phyloP scores from a whole-genome alignment of 2,329 filamentous ascomycete genomes.

The Sodiomyces alkalinus region DNA sequence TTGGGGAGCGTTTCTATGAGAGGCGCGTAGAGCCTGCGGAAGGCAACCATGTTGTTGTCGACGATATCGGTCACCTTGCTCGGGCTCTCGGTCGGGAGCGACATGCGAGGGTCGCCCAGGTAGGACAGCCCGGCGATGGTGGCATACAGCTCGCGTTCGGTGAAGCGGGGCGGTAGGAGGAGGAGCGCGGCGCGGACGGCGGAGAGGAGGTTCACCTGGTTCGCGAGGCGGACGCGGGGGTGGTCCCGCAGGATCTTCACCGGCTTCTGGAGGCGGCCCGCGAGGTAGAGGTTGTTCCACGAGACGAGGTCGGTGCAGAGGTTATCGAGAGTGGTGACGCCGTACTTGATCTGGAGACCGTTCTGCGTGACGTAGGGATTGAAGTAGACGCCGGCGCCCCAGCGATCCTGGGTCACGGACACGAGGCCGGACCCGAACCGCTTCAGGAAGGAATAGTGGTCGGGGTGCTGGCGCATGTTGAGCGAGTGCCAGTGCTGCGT shows the following conservation, averaged over 20 bases:
- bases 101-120: conserved; percentile 92
- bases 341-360: conserved; percentile 93
- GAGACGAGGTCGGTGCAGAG: conserved; percentile 72
- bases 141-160: conserved; percentile 73
- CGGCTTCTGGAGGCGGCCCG: conserved; percentile 88
- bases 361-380: conserved; percentile 92
- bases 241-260: conserved; percentile 96
- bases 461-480: conserved; percentile 73
- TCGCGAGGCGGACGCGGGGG: conserved; percentile 78
- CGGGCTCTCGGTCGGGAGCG: conserved; percentile 75
- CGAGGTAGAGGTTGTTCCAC: conserved; percentile 94
- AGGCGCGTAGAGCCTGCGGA: conserved; percentile 79
- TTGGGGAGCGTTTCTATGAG: conserved; percentile 86
- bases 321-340: conserved; percentile 87
- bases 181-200: conserved; percentile 82
- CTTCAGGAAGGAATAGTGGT: conserved; percentile 83
- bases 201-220: conserved; percentile 89
- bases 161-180: conserved; percentile 70
- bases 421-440: conserved; percentile 74
- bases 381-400: conserved; percentile 93
- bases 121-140: conserved; percentile 91
- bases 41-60: conserved; percentile 76
- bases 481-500: conserved; percentile 95
- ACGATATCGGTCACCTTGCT: conserved; percentile 93
- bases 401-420: conserved; percentile 69